These are phyloP conservation scores for Dryas octopetala DNA, from an alignment of 306 rosid species.

Conservation along the genomic window DNA sequence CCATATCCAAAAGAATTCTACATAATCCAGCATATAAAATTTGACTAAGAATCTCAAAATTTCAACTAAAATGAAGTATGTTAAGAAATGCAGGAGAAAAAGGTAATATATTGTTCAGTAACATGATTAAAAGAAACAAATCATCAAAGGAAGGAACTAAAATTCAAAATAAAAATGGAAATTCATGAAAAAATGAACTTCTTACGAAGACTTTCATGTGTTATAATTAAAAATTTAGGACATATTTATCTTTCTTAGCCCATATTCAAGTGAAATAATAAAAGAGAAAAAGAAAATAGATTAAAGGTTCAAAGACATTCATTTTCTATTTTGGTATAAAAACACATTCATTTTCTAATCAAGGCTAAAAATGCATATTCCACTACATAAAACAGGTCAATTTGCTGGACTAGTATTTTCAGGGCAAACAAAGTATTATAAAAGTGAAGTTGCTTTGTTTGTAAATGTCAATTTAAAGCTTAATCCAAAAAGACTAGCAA, in stretches of 20 bases:
- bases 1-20: constrained; percentile 37
- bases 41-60: background rate
- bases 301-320: background rate
- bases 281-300: background rate
- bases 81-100: background rate
- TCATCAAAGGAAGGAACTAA: background rate
- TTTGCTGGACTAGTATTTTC: background rate
- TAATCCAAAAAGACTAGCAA: background rate
- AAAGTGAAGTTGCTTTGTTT: background rate
- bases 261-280: background rate
- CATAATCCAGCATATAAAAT: constrained; percentile 15
- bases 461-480: background rate
- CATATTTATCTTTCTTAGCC: background rate
- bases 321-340: background rate
- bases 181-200: background rate
- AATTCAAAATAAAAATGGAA: background rate
- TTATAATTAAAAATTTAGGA: background rate
- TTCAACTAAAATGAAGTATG: background rate
- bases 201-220: background rate
- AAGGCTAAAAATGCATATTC: background rate
- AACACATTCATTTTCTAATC: background rate
- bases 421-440: too few species aligned
- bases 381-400: background rate
- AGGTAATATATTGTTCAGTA: background rate
- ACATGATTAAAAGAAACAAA: background rate